Conservation (phyloP, 371 early-diverging fungal genomes). For the Mortierella sp. region DNA sequence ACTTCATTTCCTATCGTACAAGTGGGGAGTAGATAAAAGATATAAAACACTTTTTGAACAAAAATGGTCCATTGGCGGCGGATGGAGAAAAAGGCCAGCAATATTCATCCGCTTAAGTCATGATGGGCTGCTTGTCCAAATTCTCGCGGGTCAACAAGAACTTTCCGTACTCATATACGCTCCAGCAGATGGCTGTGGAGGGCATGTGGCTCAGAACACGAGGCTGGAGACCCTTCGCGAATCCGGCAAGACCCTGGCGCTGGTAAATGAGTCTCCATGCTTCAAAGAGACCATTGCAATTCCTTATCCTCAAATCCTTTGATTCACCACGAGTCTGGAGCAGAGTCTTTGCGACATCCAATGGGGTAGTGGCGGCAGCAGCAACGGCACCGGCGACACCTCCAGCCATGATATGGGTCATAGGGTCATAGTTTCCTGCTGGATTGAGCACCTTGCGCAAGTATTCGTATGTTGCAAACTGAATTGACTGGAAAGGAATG, state of each 20-base stretch:
- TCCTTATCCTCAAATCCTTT: conserved; percentile 77
- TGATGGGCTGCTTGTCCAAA: conserved; percentile 52
- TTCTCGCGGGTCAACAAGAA: conserved; percentile 64
- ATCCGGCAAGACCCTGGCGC: conserved; percentile 82
- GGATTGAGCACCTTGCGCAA: conserved; percentile 85
- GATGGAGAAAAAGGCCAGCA: neutral
- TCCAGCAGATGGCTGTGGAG: conserved; percentile 95
- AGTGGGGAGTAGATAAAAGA: neutral
- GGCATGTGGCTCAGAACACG: conserved; percentile 92
- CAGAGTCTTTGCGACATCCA: conserved; percentile 95
- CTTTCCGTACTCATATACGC: conserved; percentile 91
- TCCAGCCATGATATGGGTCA: conserved; percentile 89
- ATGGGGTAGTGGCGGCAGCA: conserved; percentile 90
- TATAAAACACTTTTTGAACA: conserved; percentile 7
- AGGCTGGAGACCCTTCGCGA: conserved; percentile 87
- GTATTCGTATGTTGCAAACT: conserved; percentile 92
- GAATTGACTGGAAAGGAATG: conserved; percentile 92
- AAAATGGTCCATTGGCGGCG: neutral
- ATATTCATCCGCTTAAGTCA: conserved; percentile 13
- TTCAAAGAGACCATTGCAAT: conserved; percentile 76
- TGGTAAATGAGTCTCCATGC: conserved; percentile 83
- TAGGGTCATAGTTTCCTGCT: conserved; percentile 82
- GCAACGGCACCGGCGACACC: conserved; percentile 93
- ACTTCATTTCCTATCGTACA: conserved; percentile 23
- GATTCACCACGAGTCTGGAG: conserved; percentile 93